Evolutionary conservation across 176 grass and related monocot species (phyloP), one percentile per base, ranked within the genome.

Genomic region (Phoenix roebelenii): DNA sequence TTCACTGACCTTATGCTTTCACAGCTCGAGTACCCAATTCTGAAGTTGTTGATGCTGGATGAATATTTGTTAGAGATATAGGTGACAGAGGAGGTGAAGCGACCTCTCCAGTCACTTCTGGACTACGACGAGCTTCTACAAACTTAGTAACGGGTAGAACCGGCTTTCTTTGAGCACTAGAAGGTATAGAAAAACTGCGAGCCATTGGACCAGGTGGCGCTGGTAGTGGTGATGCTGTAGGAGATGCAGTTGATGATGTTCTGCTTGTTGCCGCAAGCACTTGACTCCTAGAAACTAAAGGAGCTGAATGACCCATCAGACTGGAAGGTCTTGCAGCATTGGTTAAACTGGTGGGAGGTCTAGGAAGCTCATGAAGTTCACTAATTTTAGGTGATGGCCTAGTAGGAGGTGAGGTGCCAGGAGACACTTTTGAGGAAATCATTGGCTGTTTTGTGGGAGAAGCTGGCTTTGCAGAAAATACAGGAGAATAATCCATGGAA

Each of bases 261-360:
- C 52, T 83, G 24, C 26, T 63, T 63, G 50, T 73, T 35, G 75
- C 55, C 7, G 55, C 72, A 67, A 76, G 57, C 15, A 70, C 59
- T 20, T 76, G 83, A 9, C 77, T 17, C 64, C 69, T 90, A 61
- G 92, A 86, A 68, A 96, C 67, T 62, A 97, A 70, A 59, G 92
- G 92, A 65, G 87, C 93, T 55, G 93, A 98, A 76, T 88, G 91
- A 81, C 87, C 93, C 54, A 95, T 80, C 64, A 95, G 70, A 63
- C 79, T 76, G 62, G 77, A 52, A 55, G 82, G 77, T 50, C 26
- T 65, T 52, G 44, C 25, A 24, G 63, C 20, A 19, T 58, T 76
- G 23, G 35, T 50, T 12, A 54, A 26, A 60, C 18, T 57, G 82
- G 55, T 65, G 18, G 93, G 93, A 72, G 93, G 93, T 74, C 87